Evolutionary conservation across 1,284 basidiomycete species (phyloP).

Genomic region (Salmacisia buchloeana): DNA sequence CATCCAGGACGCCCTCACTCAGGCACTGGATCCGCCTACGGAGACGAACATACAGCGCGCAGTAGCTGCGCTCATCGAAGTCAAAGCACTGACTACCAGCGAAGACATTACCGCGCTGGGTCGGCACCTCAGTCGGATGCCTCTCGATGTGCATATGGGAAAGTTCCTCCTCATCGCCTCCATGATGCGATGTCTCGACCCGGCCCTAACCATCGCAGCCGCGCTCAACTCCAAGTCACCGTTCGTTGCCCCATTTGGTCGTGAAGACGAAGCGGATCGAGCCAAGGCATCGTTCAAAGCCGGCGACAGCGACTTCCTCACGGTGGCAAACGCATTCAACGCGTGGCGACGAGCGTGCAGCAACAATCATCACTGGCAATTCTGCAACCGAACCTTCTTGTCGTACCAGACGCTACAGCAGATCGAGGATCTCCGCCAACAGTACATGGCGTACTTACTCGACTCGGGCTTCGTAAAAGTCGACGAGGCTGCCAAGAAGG

Average conservation of each 20-base stretch:
- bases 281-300: conserved; percentile 75
- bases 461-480: conserved; percentile 80
- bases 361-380: conserved; percentile 57
- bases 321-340: conserved; percentile 82
- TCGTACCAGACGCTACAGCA: conserved; percentile 88
- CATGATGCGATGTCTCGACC: conserved; percentile 83
- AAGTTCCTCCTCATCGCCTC: conserved; percentile 86
- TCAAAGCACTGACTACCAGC: conserved; percentile 72
- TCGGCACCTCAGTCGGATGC: conserved; percentile 79
- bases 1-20: conserved; percentile 82
- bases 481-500: conserved; percentile 63
- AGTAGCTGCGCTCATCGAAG: conserved; percentile 83
- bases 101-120: conserved; percentile 97
- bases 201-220: conserved; percentile 87
- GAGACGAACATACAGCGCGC: conserved; percentile 85
- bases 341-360: conserved; percentile 77
- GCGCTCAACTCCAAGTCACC: conserved; percentile 88
- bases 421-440: conserved; percentile 93
- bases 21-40: conserved; percentile 83
- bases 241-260: conserved; percentile 76
- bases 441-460: conserved; percentile 72
- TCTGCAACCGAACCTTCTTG: conserved; percentile 77
- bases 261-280: conserved; percentile 77
- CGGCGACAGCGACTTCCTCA: conserved; percentile 93
- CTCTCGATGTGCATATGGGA: conserved; percentile 91